Evolutionary conservation across 2,329 filamentous ascomycete genomes (phyloP), one percentile per base, ranked within the genome.

Genomic region (Camillea tinctor): DNA sequence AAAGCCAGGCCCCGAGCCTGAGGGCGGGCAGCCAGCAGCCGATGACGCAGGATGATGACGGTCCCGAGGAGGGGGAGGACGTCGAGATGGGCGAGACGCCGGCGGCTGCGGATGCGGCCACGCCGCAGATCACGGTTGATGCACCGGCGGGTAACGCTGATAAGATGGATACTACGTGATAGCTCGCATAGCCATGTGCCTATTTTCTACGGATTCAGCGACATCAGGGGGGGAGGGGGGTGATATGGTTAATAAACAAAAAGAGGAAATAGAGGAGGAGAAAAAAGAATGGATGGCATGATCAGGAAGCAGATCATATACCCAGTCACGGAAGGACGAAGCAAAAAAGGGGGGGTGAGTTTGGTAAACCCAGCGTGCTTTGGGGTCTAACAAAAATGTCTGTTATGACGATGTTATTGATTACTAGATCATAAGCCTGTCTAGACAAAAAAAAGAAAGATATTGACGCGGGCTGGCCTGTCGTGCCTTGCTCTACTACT

Each of bases 121-220:
- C 79, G 17, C 80, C 81, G 36, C 75, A 73, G 63, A 81, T 84
- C 55, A 78, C 75, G 20, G 76, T 86, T 54, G 81, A 85, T 60
- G 76, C 79, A 21, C 78, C 81, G 23, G 76, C 79, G 50, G 76
- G 72, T 44, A 72, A 70, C 26, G 80, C 76, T 7, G 87, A 89
- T 65, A 84, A 79, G 69, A 92, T 92, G 89, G 89, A 92, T 77
- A 91, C 78, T 67, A 81, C 76, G 22, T 66, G 62, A 53, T 56
- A 23, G 53, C 15, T 36, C 20, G 2, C 2, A 30, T 20, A 24
- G 20, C 36, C n/a, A 17, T 5, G 36, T 40, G 26, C n/a, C n/a
- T n/a, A 30, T 30, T 30, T 30, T 9, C 26, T 30, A 30, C 26
- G 26, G 26, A 4, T 26, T 26, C 8, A 11, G 26, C 26, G 13